These are phyloP conservation scores for Halenospora varia DNA, from an alignment of 495 filamentous ascomycete species.

Conservation along the genomic window DNA sequence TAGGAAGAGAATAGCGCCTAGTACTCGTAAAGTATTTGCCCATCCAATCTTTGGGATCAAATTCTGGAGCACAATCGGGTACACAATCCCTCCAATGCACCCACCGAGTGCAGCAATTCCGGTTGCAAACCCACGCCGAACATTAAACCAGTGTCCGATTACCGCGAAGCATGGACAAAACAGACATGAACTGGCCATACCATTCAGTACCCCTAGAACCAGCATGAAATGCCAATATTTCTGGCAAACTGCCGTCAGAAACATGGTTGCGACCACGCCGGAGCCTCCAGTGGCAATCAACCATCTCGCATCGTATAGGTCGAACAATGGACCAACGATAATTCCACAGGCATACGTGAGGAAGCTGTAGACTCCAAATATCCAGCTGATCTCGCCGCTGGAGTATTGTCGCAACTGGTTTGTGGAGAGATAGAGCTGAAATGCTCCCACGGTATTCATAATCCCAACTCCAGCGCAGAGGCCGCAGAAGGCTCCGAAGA, in stretches of 20 bases:
- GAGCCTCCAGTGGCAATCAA: conserved; percentile 47
- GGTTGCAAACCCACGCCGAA: conserved; percentile 71
- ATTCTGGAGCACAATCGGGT: conserved; percentile 62
- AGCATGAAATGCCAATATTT: conserved; percentile 86
- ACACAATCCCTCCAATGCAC: conserved; percentile 68
- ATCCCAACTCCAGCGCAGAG: conserved; percentile 66
- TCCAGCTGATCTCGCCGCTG: conserved; percentile 64
- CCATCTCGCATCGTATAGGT: conserved; percentile 43
- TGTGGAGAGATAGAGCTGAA: conserved; percentile 64
- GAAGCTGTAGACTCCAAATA: conserved; percentile 72
- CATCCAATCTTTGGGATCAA: conserved; percentile 59
- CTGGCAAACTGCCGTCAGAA: conserved; percentile 44
- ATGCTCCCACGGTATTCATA: conserved; percentile 71
- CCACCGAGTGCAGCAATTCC: conserved; percentile 79
- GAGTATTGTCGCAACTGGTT: conserved; percentile 59
- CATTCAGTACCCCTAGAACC: conserved; percentile 69
- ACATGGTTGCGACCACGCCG: conserved; percentile 43
- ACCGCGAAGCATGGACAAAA: conserved; percentile 78
- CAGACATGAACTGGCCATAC: conserved; percentile 71
- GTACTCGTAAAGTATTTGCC: conserved; percentile 64
- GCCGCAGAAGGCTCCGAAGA: conserved; percentile 69
- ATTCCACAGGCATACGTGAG: conserved; percentile 47
- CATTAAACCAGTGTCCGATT: conserved; percentile 76
- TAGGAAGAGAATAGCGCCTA: conserved; percentile 59
- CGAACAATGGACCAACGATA: conserved; percentile 61